A percentile compares a stretch with the other conserved stretches of the same genome.
phyloP scores from a whole-genome alignment of 495 filamentous ascomycete genomes.

The Daldinia caldariorum region DNA sequence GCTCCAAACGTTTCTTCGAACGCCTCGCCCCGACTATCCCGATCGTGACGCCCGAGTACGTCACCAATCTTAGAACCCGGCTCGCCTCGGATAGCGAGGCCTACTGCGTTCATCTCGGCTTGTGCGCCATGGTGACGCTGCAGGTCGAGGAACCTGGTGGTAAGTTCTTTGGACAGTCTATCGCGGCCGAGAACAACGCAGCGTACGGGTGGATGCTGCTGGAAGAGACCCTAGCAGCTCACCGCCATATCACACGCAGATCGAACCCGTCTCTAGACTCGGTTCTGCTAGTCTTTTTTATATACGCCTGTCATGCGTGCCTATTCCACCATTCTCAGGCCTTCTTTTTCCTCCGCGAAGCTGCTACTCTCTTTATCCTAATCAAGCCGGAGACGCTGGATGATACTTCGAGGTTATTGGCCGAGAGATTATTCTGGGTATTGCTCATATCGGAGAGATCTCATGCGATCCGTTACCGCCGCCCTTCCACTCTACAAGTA shows the following conservation, averaged over 20 bases:
- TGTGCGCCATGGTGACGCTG: constrained; percentile 51
- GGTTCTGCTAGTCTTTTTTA: constrained; percentile 74
- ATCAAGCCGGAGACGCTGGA: constrained; percentile 54
- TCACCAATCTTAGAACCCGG: constrained; percentile 37
- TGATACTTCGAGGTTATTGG: constrained; percentile 48
- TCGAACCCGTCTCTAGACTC: constrained; percentile 64
- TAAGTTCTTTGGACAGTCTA: constrained; percentile 27
- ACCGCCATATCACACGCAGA: constrained; percentile 32
- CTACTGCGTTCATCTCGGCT: constrained; percentile 47
- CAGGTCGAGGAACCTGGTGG: constrained; percentile 47
- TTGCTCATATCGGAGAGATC: constrained; percentile 72
- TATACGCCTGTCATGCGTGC: constrained; percentile 75
- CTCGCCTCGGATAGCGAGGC: constrained; percentile 44
- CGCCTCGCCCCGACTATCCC: constrained; percentile 56
- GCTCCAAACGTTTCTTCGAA: constrained; percentile 53
- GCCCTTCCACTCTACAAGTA: constrained; percentile 70
- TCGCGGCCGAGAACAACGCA: constrained; percentile 37
- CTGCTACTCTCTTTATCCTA: constrained; percentile 63
- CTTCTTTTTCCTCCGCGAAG: constrained; percentile 70
- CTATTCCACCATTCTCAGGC: constrained; percentile 69
- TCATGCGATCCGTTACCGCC: constrained; percentile 76
- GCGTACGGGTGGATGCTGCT: constrained; percentile 48
- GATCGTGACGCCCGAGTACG: constrained; percentile 48
- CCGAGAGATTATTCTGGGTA: constrained; percentile 67
- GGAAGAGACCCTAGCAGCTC: constrained; percentile 40